Base-by-base conservation (phyloP, 2,329 filamentous ascomycete genomes). In the Hortaea sp. region DNA sequence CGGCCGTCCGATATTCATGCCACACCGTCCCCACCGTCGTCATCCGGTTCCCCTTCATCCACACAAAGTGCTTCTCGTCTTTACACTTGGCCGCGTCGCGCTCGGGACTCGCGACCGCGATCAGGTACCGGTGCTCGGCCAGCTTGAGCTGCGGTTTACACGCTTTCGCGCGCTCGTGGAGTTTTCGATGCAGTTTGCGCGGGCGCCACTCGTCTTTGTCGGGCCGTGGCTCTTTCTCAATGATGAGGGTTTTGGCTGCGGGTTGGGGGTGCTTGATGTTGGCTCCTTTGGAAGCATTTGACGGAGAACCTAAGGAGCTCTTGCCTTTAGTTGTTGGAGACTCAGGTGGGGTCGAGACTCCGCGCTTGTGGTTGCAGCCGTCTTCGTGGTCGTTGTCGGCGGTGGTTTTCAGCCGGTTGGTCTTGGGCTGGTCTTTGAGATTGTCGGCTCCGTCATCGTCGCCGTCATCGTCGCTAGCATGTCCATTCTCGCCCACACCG, bases 21-120 rank as follows among this genome's bases (percentile, higher is more conserved):
- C 53, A 58, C 42, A 66, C 53, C 1, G 63, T 66, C 35, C 52
- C 49, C 3, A 64, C 53, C 2, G 61, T 64, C n/a, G 53, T 61
- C 34, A 50, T 49, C 7, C 51, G 46, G 42, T 61, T 58, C 1
- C 59, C 63, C 29, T 61, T 60, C 52, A 66, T 57, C 63, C 50
- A 52, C 35, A 38, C 45, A 39, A 53, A 49, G 34, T 51, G 44
- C 30, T 51, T 55, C 39, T 57, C 53, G 7, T 45, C 50, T 1
- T 46, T 46, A 29, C 46, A 37, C 6, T 41, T 44, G 30, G 49
- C 50, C 11, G 37, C 43, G 30, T 39, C 44, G 7, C 48, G 39
- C n/a, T 34, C 46, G 42, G 46, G 42, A 41, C 53, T 46, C 10
- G 64, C 48, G 5, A 66, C 56, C 9, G 54, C 61, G 44, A 64